These are phyloP conservation scores for Orobanche coerulescens DNA, from an alignment of 257 asterid genomes.

Conservation along the genomic window DNA sequence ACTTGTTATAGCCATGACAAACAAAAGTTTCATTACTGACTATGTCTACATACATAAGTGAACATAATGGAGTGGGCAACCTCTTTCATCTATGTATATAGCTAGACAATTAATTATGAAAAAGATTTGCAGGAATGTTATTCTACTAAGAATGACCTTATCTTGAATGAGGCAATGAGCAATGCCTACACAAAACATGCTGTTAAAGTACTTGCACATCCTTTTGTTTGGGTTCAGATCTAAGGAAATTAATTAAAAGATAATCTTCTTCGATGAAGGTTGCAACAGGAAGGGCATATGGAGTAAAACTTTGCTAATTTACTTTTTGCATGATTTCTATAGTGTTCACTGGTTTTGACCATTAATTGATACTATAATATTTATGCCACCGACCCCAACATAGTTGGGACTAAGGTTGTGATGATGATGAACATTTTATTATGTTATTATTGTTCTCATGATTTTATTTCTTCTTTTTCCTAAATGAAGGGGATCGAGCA, in stretches of 20 bases:
- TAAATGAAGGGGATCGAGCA: conserved; percentile 68
- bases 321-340: too few relatives aligned
- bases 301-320: too few relatives aligned
- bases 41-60: not conserved
- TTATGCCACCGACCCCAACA: too few relatives aligned
- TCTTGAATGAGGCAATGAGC: not conserved
- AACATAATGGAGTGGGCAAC: not conserved
- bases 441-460: conserved; percentile 13
- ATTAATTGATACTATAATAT: too few relatives aligned
- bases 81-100: not conserved
- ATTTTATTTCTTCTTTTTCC: not conserved
- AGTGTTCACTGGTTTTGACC: too few relatives aligned
- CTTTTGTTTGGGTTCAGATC: conserved; percentile 11
- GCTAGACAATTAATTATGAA: not conserved
- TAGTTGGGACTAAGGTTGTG: too few relatives aligned
- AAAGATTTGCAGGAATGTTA: not conserved
- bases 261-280: too few relatives aligned
- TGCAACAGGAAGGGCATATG: too few relatives aligned
- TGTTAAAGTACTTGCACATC: not conserved
- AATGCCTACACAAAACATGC: not conserved
- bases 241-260: too few relatives aligned
- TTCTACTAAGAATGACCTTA: not conserved
- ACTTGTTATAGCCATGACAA: too few relatives aligned
- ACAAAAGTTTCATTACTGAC: not conserved
- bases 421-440: too few relatives aligned